Evolutionary conservation across 352 stramenopile genomes (phyloP).

Genomic region (Thraustochytrium sp.): DNA sequence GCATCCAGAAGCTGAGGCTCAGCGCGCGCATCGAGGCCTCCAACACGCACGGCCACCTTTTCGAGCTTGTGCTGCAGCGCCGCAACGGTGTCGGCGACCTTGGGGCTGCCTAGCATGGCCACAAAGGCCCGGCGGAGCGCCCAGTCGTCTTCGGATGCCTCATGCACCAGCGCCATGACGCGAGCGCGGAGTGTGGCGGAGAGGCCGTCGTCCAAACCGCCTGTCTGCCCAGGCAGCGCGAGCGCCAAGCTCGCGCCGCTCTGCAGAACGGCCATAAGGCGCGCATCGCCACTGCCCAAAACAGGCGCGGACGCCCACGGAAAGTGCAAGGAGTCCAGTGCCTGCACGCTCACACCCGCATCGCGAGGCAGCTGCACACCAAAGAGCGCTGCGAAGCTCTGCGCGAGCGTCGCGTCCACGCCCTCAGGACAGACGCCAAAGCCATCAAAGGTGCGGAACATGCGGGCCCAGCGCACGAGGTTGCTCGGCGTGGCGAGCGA

Average conservation of each 20-base stretch:
- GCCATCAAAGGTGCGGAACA: slow-evolving; percentile 17
- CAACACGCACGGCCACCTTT: not conserved
- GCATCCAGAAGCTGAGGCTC: not conserved
- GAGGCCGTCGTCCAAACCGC: not conserved
- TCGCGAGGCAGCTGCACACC: not conserved
- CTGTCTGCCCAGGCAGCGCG: not conserved
- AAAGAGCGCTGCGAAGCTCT: not conserved
- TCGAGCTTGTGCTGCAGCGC: not conserved
- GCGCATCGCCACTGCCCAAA: not conserved
- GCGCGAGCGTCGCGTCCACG: not conserved
- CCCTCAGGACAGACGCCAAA: not conserved
- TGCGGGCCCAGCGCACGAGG: slow-evolving; percentile 20
- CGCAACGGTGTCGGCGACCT: not conserved
- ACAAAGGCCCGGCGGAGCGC: not conserved
- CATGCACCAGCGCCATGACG: not conserved
- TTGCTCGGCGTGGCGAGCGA: not conserved
- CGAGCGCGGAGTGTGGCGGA: not conserved
- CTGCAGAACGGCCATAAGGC: not conserved
- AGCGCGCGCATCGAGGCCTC: too few relatives aligned
- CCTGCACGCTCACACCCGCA: not conserved
- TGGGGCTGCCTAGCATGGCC: not conserved
- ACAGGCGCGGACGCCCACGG: not conserved
- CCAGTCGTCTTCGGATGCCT: not conserved
- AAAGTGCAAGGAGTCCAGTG: not conserved
- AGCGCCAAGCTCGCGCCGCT: not conserved